Conservation (phyloP, 306 rosid genomes). For the Crotalaria pallida region DNA sequence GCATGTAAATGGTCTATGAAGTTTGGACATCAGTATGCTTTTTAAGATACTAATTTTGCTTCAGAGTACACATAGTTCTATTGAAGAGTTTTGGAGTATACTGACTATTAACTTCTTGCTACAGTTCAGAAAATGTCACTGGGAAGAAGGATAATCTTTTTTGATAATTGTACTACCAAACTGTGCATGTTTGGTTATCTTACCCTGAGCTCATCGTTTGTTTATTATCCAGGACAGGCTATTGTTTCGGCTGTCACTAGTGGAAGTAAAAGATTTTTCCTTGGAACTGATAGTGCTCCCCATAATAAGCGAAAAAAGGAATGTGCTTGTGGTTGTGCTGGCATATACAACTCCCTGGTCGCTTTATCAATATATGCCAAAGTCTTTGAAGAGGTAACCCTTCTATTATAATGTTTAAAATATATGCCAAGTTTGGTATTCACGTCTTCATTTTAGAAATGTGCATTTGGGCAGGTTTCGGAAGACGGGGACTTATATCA, state of each 20-base stretch:
- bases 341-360: conserved; percentile 75
- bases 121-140: not conserved
- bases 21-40: not conserved
- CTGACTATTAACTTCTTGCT: not conserved
- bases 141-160: not conserved
- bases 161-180: conserved; percentile 1
- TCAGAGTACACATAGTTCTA: not conserved
- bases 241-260: conserved; percentile 78
- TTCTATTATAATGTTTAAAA: conserved; percentile 3
- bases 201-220: not conserved
- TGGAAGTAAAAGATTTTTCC: conserved; percentile 78
- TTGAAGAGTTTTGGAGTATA: conserved; percentile 4
- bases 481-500: not conserved
- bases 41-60: not conserved
- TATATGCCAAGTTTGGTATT: not conserved
- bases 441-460: not conserved
- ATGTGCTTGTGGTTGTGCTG: conserved; percentile 82
- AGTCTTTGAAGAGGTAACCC: conserved; percentile 81
- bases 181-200: not conserved
- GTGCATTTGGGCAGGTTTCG: not conserved
- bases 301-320: conserved; percentile 79
- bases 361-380: conserved; percentile 82
- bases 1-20: not conserved
- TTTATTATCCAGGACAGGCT: conserved; percentile 53
- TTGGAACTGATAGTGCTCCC: conserved; percentile 96